Percentiles rank a stretch among this genome's conserved stretches.
Evolutionary conservation across 257 asterid genomes (phyloP).

Genomic region (Orobanche coerulescens): DNA sequence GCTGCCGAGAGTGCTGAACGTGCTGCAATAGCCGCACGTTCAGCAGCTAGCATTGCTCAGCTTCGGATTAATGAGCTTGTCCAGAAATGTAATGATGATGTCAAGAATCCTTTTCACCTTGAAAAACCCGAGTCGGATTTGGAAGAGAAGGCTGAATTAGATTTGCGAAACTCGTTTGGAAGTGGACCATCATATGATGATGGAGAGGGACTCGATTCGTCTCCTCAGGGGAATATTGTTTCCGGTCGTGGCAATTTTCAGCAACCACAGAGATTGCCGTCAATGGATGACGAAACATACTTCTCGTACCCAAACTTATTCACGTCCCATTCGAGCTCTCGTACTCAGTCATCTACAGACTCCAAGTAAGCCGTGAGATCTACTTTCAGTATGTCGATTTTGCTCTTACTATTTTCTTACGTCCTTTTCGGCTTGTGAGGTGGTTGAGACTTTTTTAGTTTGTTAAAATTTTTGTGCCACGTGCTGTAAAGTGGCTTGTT

Average conservation of each 20-base stretch:
- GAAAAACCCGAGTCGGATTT: not conserved
- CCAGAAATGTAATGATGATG: constrained; percentile 30
- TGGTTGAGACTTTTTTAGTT: not conserved
- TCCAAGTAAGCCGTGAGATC: constrained; percentile 21
- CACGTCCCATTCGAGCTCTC: constrained; percentile 24
- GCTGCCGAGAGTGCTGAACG: constrained; percentile 82
- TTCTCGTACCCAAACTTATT: constrained; percentile 72
- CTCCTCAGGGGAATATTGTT: constrained; percentile 16
- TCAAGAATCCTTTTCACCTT: constrained; percentile 47
- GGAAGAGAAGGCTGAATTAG: constrained; percentile 19
- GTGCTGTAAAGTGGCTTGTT: not conserved
- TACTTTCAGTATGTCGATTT: not conserved
- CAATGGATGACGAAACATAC: constrained; percentile 54
- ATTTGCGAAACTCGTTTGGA: constrained; percentile 23
- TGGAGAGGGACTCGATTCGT: constrained; percentile 23
- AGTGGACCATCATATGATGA: constrained; percentile 23
- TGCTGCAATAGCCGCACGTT: constrained; percentile 88
- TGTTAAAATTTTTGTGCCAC: too few relatives aligned
- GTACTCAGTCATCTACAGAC: not conserved
- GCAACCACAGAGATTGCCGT: constrained; percentile 55
- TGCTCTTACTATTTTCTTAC: not conserved
- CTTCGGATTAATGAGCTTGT: constrained; percentile 53
- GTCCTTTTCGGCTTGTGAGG: not conserved
- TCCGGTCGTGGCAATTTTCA: constrained; percentile 21
- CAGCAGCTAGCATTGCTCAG: constrained; percentile 80